Percentiles rank a stretch among this genome's conserved stretches.
Conservation (phyloP, 371 early-diverging fungal species). For the Globomyces sp. region DNA sequence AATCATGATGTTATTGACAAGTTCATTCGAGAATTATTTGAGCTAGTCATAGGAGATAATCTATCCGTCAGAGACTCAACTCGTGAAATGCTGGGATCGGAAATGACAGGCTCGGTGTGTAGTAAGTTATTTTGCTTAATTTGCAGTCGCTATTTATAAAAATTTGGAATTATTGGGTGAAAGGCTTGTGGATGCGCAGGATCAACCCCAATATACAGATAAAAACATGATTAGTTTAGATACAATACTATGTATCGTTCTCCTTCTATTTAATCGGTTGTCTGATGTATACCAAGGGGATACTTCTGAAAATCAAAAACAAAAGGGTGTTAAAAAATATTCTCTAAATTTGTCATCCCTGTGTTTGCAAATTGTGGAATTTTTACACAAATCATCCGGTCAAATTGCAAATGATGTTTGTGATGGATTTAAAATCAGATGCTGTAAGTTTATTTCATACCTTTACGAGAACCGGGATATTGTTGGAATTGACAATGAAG, state of each 20-base stretch:
- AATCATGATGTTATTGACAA: constrained; percentile 57
- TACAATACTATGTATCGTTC: neutral
- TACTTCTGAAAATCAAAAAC: too few relatives aligned
- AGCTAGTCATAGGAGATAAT: constrained; percentile 79
- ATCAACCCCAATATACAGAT: neutral
- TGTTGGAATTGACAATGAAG: neutral
- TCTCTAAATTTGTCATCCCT: too few relatives aligned
- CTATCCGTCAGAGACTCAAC: constrained; percentile 87
- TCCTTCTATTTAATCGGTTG: neutral
- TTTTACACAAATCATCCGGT: neutral
- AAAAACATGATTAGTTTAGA: neutral
- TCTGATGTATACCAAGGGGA: neutral
- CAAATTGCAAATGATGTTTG: neutral
- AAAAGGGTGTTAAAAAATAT: too few relatives aligned
- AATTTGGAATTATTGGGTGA: constrained; percentile 33
- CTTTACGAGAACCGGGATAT: neutral
- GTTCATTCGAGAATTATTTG: constrained; percentile 84
- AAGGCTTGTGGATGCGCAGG: neutral
- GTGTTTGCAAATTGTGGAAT: too few relatives aligned
- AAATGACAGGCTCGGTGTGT: constrained; percentile 79
- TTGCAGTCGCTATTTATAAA: constrained; percentile 32
- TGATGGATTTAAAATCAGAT: neutral
- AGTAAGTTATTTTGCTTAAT: constrained; percentile 36
- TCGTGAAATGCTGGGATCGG: constrained; percentile 82
- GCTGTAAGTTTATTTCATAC: neutral